These are phyloP conservation scores for Fusarium agapanthi DNA, from an alignment of 2,329 filamentous ascomycete species.

Conservation along the genomic window DNA sequence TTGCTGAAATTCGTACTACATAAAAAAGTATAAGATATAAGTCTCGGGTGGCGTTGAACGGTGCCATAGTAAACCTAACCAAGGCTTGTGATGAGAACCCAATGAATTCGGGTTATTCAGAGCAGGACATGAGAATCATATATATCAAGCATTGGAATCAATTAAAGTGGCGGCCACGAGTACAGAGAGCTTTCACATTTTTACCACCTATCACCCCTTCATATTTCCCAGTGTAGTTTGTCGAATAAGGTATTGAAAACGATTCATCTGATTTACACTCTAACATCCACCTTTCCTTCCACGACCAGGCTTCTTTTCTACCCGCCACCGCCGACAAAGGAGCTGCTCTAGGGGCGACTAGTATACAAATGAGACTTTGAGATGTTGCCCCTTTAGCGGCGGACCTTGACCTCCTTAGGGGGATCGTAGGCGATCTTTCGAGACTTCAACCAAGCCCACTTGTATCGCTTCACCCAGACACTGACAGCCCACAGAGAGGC, in stretches of 20 bases:
- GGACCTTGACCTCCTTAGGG: slow-evolving; percentile 65
- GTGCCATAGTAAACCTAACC: background rate
- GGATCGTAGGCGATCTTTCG: slow-evolving; percentile 92
- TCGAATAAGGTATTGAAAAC: slow-evolving; percentile 51
- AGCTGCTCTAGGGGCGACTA: slow-evolving; percentile 55
- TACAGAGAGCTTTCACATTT: slow-evolving; percentile 2
- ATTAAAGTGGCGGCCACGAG: background rate
- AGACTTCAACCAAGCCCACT: slow-evolving; percentile 96
- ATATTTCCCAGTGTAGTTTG: slow-evolving; percentile 17
- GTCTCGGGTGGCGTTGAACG: background rate
- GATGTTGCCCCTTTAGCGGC: slow-evolving; percentile 53
- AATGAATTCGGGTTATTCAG: background rate
- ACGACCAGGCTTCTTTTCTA: slow-evolving; percentile 48
- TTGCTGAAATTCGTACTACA: background rate
- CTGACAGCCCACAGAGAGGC: slow-evolving; percentile 84
- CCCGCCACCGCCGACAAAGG: slow-evolving; percentile 55
- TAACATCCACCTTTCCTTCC: slow-evolving; percentile 48
- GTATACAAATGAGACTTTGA: slow-evolving; percentile 51
- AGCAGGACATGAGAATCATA: background rate
- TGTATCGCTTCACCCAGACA: slow-evolving; percentile 99
- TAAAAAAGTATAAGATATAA: background rate
- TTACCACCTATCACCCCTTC: background rate
- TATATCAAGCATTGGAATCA: background rate
- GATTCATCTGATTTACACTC: slow-evolving; percentile 62
- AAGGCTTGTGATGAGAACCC: background rate